Conservation (phyloP, 2,329 filamentous ascomycete species). For the Pseudopithomyces chartarum region DNA sequence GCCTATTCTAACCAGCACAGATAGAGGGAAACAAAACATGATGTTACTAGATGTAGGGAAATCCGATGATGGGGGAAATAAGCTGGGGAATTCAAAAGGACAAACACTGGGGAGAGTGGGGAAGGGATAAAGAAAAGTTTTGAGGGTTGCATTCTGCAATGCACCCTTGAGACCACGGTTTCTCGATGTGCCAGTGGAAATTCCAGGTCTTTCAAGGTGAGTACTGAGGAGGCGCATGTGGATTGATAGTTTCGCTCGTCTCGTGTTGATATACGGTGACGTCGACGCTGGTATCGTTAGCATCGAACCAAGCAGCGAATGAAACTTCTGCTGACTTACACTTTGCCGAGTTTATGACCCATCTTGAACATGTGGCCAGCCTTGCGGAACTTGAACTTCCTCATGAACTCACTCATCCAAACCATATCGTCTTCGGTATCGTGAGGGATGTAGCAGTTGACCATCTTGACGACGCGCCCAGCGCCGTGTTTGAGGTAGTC, state of each 20-base stretch:
- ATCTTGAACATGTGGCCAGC: constrained; percentile 32
- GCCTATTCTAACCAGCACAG: neutral
- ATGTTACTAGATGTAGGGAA: neutral
- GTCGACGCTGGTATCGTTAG: constrained; percentile 23
- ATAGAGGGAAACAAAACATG: neutral
- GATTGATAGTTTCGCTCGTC: constrained; percentile 33
- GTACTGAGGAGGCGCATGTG: neutral
- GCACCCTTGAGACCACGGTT: neutral
- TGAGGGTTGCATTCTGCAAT: neutral
- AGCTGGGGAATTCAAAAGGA: neutral
- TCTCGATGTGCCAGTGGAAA: neutral
- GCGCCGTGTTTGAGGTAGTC: constrained; percentile 38
- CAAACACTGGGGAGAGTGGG: neutral
- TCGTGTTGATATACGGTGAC: constrained; percentile 32
- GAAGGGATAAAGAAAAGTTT: neutral
- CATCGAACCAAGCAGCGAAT: no score
- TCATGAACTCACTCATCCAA: constrained; percentile 45
- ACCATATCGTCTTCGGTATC: constrained; percentile 33
- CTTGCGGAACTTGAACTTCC: constrained; percentile 39
- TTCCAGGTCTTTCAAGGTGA: neutral
- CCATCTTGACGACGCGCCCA: constrained; percentile 38
- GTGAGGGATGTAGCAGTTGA: constrained; percentile 44
- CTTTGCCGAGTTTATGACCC: constrained; percentile 38
- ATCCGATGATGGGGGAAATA: neutral
- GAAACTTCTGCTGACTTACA: constrained; percentile 13